phyloP scores from a whole-genome alignment of 345 rosid species.

The Hibiscus trionum region DNA sequence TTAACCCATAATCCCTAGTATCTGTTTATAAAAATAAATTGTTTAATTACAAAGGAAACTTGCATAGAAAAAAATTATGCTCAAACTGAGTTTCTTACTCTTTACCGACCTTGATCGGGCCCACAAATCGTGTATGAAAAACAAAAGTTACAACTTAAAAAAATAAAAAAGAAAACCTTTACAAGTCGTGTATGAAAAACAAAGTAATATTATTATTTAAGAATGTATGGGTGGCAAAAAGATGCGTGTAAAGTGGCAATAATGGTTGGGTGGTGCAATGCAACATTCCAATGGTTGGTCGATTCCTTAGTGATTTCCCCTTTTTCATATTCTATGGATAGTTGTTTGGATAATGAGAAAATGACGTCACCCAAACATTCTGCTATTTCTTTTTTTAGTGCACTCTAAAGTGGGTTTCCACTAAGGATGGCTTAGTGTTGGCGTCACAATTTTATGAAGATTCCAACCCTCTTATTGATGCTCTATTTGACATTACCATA shows the following conservation, averaged over 20 bases:
- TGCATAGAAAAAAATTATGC: no score
- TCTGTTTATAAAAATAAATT: no score
- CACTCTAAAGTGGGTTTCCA: slow-evolving; percentile 37
- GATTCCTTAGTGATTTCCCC: slow-evolving; percentile 30
- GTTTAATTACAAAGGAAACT: no score
- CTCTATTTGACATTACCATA: neutral
- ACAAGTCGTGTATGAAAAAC: no score
- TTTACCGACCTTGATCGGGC: no score
- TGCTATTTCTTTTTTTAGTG: slow-evolving; percentile 18
- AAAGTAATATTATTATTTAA: no score
- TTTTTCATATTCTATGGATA: slow-evolving; percentile 26
- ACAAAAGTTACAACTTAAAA: no score
- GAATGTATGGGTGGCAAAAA: slow-evolving; percentile 12
- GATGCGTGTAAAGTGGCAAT: slow-evolving; percentile 20
- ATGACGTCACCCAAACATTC: slow-evolving; percentile 34
- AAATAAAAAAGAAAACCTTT: no score
- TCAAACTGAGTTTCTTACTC: no score
- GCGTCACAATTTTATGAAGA: slow-evolving; percentile 6
- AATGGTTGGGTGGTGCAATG: slow-evolving; percentile 20
- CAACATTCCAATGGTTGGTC: slow-evolving; percentile 22
- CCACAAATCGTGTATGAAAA: no score
- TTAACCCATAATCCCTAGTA: no score
- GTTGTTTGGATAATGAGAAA: slow-evolving; percentile 13
- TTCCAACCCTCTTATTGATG: neutral
- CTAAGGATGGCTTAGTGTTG: slow-evolving; percentile 10